A percentile compares a stretch with the other conserved stretches of the same genome.
These are phyloP conservation scores for Ascochyta clinopodiicola DNA, from an alignment of 2,329 filamentous ascomycete species.

Conservation along the genomic window DNA sequence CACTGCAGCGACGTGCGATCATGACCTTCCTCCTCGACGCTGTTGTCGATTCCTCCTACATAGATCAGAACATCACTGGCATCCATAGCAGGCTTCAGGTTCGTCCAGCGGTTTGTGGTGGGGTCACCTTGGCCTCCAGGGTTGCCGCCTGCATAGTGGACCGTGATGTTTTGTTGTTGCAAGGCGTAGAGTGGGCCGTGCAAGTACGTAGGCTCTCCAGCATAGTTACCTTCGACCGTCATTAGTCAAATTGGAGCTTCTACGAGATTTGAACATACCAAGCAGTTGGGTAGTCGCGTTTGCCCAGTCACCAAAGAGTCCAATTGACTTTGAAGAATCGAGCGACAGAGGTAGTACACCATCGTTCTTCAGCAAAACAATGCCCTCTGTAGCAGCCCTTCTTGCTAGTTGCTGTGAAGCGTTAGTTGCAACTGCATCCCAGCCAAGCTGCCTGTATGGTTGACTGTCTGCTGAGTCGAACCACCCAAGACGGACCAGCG, in stretches of 20 bases:
- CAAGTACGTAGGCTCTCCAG: slow-evolving; percentile 62
- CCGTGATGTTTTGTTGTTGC: slow-evolving; percentile 51
- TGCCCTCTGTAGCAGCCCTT: slow-evolving; percentile 58
- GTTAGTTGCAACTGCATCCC: slow-evolving; percentile 57
- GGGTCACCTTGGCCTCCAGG: slow-evolving; percentile 38
- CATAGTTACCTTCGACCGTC: slow-evolving; percentile 59
- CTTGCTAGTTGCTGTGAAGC: slow-evolving; percentile 63
- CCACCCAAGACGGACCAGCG: slow-evolving; percentile 60
- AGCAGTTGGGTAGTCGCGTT: slow-evolving; percentile 62
- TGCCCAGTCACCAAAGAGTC: slow-evolving; percentile 66
- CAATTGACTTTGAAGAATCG: slow-evolving; percentile 53
- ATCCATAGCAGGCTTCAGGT: slow-evolving; percentile 27
- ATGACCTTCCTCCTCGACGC: slow-evolving; percentile 59
- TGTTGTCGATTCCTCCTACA: slow-evolving; percentile 63
- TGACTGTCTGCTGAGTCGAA: slow-evolving; percentile 49
- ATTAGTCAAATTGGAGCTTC: neutral
- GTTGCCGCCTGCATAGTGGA: slow-evolving; percentile 37
- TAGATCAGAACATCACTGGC: slow-evolving; percentile 62
- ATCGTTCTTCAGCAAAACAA: slow-evolving; percentile 60
- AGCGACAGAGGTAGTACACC: slow-evolving; percentile 55
- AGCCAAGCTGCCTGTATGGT: slow-evolving; percentile 33
- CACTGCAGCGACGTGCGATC: slow-evolving; percentile 62
- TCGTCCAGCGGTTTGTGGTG: slow-evolving; percentile 32
- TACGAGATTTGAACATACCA: slow-evolving; percentile 59
- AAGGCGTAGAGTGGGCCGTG: slow-evolving; percentile 62